These are phyloP conservation scores for Podospora comata DNA, from an alignment of 495 filamentous ascomycete species.

Conservation along the genomic window DNA sequence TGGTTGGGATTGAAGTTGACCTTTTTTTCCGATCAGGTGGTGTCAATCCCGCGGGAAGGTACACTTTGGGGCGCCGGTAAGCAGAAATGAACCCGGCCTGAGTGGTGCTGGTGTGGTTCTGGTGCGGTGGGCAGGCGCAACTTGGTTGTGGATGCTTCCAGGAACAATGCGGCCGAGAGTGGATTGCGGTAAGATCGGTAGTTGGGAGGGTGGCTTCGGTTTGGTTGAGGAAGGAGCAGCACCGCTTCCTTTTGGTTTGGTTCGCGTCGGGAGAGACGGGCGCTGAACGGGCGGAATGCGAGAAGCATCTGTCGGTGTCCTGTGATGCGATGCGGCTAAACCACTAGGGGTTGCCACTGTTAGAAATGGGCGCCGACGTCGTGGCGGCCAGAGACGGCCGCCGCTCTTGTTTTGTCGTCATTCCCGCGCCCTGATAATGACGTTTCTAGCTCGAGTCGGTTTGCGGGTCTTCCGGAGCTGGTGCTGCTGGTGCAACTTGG, in stretches of 20 bases:
- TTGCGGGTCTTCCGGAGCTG: constrained; percentile 18
- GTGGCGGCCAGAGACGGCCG: background rate
- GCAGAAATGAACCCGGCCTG: background rate
- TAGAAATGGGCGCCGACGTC: background rate
- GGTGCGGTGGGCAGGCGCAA: background rate
- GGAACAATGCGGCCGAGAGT: constrained; percentile 4
- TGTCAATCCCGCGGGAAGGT: background rate
- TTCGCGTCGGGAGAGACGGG: background rate
- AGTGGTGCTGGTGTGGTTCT: background rate
- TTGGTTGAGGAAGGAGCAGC: background rate
- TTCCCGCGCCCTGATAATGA: constrained; percentile 9
- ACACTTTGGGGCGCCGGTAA: background rate
- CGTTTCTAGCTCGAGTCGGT: constrained; percentile 19
- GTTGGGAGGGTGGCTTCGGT: background rate
- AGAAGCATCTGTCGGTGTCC: background rate
- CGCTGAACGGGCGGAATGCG: background rate
- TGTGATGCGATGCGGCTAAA: background rate
- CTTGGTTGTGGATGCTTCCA: background rate
- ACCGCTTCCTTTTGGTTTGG: background rate
- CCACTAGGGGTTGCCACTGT: background rate
- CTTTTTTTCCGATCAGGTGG: background rate
- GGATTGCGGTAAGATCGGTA: background rate
- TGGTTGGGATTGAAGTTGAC: background rate
- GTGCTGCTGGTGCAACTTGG: constrained; percentile 8
- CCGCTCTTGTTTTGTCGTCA: constrained; percentile 11